These are phyloP conservation scores for Fusarium guadeloupense DNA, from an alignment of 2,329 filamentous ascomycete species.

Conservation along the genomic window DNA sequence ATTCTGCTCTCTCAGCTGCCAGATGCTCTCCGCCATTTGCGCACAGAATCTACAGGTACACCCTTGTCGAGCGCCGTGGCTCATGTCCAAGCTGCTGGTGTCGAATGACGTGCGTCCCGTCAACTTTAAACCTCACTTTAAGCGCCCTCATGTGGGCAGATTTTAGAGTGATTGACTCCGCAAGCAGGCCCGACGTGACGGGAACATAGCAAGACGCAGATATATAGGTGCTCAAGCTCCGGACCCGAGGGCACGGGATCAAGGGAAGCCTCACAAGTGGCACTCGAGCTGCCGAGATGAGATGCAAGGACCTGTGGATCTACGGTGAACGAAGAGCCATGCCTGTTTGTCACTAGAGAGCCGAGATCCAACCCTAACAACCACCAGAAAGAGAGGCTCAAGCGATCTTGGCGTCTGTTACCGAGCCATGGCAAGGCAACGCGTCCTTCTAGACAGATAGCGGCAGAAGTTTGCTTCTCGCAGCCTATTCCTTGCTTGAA, in stretches of 20 bases:
- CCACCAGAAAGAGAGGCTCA: constrained; percentile 20
- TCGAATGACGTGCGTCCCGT: constrained; percentile 39
- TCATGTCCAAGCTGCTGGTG: constrained; percentile 33
- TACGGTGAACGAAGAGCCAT: constrained; percentile 29
- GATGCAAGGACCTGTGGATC: constrained; percentile 29
- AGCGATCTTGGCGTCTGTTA: constrained; percentile 34
- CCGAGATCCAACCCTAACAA: constrained; percentile 26
- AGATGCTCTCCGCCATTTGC: constrained; percentile 10
- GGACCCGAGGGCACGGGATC: constrained; percentile 34
- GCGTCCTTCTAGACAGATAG: constrained; percentile 13
- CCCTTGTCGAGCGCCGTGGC: constrained; percentile 25
- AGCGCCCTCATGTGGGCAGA: constrained; percentile 38
- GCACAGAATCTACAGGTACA: constrained; percentile 9
- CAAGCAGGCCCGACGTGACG: constrained; percentile 22
- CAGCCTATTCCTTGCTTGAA: constrained; percentile 31
- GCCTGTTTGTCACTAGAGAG: constrained; percentile 27
- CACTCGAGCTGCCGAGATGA: constrained; percentile 4
- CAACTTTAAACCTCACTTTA: constrained; percentile 29
- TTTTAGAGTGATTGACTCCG: constrained; percentile 29
- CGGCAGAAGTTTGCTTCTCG: neutral
- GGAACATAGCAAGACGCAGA: neutral
- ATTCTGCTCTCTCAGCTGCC: constrained; percentile 2
- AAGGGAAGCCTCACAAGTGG: constrained; percentile 12
- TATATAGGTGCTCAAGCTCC: neutral
- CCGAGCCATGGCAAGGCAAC: constrained; percentile 10